phyloP scores from a whole-genome alignment of 1,284 basidiomycete species.

The Microbotryum saponariae region DNA sequence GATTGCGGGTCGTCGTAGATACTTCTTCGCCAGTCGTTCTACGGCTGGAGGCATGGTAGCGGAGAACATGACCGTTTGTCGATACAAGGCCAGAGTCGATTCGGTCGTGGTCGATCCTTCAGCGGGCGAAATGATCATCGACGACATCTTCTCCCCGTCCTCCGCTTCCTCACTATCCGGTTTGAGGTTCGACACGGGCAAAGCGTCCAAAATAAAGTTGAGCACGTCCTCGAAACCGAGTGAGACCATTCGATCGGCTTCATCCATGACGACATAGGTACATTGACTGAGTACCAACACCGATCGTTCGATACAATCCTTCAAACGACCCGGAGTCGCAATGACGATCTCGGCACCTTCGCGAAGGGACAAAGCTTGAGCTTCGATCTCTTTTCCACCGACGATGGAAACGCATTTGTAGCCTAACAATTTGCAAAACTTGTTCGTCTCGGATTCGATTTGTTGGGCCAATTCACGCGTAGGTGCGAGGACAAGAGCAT shows the following conservation, averaged over 20 bases:
- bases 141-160: slow-evolving; percentile 36
- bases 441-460: slow-evolving; percentile 84
- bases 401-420: slow-evolving; percentile 94
- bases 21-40: slow-evolving; percentile 87
- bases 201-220: slow-evolving; percentile 86
- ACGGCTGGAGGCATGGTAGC: slow-evolving; percentile 98
- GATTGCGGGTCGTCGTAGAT: slow-evolving; percentile 81
- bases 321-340: slow-evolving; percentile 93
- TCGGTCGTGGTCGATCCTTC: slow-evolving; percentile 11
- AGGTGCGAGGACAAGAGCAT: slow-evolving; percentile 85
- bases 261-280: slow-evolving; percentile 97
- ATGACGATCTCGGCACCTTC: slow-evolving; percentile 97
- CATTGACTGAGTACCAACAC: slow-evolving; percentile 93
- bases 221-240: slow-evolving; percentile 92
- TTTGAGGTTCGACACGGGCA: slow-evolving; percentile 76
- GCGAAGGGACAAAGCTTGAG: slow-evolving; percentile 90
- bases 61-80: slow-evolving; percentile 61
- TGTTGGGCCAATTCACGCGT: slow-evolving; percentile 97
- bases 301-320: slow-evolving; percentile 92
- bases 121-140: slow-evolving; percentile 29
- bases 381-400: slow-evolving; percentile 85
- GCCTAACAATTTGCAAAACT: slow-evolving; percentile 79
- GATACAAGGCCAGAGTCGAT: slow-evolving; percentile 33
- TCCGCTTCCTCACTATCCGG: slow-evolving; percentile 53
- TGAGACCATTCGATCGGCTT: slow-evolving; percentile 97